Percentiles rank a stretch among this genome's conserved stretches.
phyloP scores from a whole-genome alignment of 169 alveolate genomes.

The Plasmodium adleri region DNA sequence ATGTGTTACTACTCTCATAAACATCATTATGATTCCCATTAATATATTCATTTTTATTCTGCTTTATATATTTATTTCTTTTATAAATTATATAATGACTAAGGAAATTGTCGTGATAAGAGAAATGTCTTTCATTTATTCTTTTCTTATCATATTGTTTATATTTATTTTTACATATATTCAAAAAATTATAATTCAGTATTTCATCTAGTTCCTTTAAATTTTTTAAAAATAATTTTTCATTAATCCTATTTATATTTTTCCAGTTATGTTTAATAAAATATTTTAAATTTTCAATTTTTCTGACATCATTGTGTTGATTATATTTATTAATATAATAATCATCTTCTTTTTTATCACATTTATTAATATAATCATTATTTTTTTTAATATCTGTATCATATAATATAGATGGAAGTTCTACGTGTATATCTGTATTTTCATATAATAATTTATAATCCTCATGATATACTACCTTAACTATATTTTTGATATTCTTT shows the following conservation, averaged over 20 bases:
- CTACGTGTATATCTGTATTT: conserved; percentile 41
- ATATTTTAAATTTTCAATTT: conserved; percentile 13
- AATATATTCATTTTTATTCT: neutral
- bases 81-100: neutral
- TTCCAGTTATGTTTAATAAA: conserved; percentile 11
- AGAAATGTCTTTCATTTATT: neutral
- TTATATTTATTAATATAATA: neutral
- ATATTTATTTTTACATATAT: neutral
- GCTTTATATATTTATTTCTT: neutral
- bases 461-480: conserved; percentile 22
- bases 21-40: neutral
- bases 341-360: neutral
- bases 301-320: neutral
- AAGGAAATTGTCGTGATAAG: conserved; percentile 42
- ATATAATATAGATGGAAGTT: conserved; percentile 19
- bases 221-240: conserved; percentile 17
- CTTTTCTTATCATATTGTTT: neutral
- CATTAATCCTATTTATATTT: conserved; percentile 16
- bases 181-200: conserved; percentile 25
- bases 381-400: neutral
- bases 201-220: conserved; percentile 23
- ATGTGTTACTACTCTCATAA: no score
- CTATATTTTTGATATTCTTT: neutral
- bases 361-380: neutral
- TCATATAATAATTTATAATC: conserved; percentile 29